Conservation (phyloP, 805 yeast species). For the Komagataella populi region DNA sequence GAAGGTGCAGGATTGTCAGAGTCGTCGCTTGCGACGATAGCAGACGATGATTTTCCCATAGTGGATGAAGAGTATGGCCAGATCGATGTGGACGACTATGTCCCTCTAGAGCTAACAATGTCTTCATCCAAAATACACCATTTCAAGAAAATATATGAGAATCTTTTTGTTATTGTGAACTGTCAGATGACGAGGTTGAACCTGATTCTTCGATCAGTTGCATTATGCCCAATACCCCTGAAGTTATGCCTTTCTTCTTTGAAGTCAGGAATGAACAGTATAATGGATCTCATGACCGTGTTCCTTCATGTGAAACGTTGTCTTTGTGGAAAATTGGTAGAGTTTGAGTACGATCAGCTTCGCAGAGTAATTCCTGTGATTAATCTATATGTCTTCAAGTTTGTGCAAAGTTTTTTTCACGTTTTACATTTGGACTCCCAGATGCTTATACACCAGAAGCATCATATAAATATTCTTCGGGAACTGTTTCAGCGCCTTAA, state of each 20-base stretch:
- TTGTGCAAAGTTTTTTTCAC: background rate
- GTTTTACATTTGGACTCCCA: background rate
- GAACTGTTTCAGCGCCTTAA: background rate
- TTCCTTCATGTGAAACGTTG: background rate
- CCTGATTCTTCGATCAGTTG: background rate
- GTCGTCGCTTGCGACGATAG: background rate
- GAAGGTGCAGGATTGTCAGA: background rate
- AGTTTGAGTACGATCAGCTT: background rate
- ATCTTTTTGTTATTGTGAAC: background rate
- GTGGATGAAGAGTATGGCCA: background rate
- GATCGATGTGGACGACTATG: background rate
- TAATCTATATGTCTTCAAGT: background rate
- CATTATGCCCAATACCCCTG: background rate
- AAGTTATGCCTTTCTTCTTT: background rate
- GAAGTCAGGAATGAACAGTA: background rate
- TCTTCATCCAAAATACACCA: background rate
- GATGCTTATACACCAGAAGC: background rate
- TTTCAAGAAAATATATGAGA: background rate
- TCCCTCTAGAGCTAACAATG: background rate
- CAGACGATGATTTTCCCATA: background rate
- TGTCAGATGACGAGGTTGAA: background rate
- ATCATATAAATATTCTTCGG: background rate
- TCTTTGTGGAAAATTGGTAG: background rate
- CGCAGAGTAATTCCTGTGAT: background rate
- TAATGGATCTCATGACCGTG: background rate